Base-by-base conservation (phyloP, 192 early-diverging fungal genomes). In the Geranomyces variabilis region DNA sequence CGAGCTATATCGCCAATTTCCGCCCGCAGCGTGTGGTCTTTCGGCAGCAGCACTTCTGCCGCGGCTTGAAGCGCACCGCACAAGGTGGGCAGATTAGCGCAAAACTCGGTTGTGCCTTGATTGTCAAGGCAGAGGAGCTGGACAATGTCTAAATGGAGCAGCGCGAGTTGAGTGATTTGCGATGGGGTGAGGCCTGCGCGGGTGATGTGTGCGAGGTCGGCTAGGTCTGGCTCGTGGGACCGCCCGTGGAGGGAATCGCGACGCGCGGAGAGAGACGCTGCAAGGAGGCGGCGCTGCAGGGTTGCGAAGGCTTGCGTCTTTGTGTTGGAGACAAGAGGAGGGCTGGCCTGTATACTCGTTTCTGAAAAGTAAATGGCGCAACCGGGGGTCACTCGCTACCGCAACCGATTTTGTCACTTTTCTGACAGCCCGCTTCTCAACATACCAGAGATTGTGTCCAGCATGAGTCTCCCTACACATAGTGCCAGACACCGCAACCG, bases 391-490 rank as follows among this genome's bases (percentile, higher is more conserved):
- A n/a, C n/a, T n/a, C n/a, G n/a, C n/a, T n/a, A n/a, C n/a, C n/a
- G n/a, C n/a, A n/a, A n/a, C n/a, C n/a, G n/a, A n/a, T n/a, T n/a
- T 12, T n/a, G n/a, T 12, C 47, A 14, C 13, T 12, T 48, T 48
- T n/a, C 13, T 48, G 47, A n/a, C 13, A n/a, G n/a, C 47, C 47
- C 12, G 13, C 47, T 41, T 41, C 10, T 41, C 36, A 10, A 41
- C 36, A 41, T 46, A 60, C 57, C 69, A 21, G 69, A 70, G 22
- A 62, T 59, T 31, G 56, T 33, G 4, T 70, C 69, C 56, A 70
- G 33, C 19, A 33, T 70, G 33, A 70, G 31, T 3, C 44, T 53
- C 4, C 69, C 69, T 6, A 61, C 26, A 14, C 66, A 57, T 26
- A 70, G 36, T 13, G 57, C 59, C 2, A 70, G 59, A 34, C 62